Base-by-base conservation (phyloP, 2,329 filamentous ascomycete species). In the Septoria petroselini region DNA sequence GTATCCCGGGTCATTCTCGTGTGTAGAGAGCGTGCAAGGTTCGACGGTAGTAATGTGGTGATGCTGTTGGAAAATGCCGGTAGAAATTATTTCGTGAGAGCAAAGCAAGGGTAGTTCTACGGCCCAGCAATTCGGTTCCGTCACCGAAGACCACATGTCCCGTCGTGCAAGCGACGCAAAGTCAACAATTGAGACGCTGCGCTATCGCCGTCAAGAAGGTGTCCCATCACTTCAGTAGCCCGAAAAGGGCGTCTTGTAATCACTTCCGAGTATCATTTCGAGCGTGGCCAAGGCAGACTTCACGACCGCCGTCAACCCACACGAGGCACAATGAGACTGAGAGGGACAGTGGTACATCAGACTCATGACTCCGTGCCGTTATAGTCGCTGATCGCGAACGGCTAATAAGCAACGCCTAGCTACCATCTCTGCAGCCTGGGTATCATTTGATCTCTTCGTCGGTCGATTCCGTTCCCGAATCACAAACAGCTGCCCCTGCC, bases 371-470 rank as follows among this genome's bases (percentile, higher is more conserved):
- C 42, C 50, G 35, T 52, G 43, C 44, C 38, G 48, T 53, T 41
- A 45, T 39, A 27, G 18, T 39, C 45, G 50, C 40, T 41, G 7
- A 40, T 37, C 41, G 40, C 50, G 34, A 29, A 27, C 39, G 33
- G 50, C 45, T 38, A 41, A 23, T 27, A 15, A 48, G 45, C 40
- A 45, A 47, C 45, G 50, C 50, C 50, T 42, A 50, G 51, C 47
- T 47, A 53, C 47, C 48, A 40, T 46, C 34, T 35, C 34, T 47
- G 46, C 42, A 50, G 48, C 43, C 31, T 52, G 52, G 54, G 51
- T 57, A 57, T 54, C 54, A 54, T 54, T 50, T 48, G 52, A 46
- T 44, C 40, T 41, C 48, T 50, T 44, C 41, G 29, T 37, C 12
- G 43, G 43, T 42, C 42, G 52, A 51, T 54, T 51, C 48, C 52